phyloP scores from a whole-genome alignment of 345 rosid species.

The Sisymbrium altissimum region DNA sequence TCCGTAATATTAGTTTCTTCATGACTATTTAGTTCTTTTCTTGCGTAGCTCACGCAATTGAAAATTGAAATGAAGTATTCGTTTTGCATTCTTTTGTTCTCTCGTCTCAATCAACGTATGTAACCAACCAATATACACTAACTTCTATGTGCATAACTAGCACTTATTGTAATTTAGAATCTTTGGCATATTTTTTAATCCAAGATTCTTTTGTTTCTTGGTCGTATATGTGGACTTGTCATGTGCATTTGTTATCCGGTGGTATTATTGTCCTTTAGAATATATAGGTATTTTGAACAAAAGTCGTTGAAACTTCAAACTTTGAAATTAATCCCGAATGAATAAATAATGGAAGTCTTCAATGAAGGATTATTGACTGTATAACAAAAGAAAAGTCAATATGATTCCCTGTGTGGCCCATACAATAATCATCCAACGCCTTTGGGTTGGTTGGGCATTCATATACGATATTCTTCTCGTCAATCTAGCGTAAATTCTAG shows the following conservation, averaged over 20 bases:
- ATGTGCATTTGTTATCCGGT: not conserved
- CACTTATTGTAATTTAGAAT: not conserved
- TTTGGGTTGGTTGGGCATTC: not conserved
- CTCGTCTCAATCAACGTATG: not conserved
- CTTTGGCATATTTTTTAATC: not conserved
- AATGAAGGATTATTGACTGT: not conserved
- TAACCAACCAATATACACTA: not conserved
- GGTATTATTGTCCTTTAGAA: not conserved
- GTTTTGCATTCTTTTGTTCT: not conserved
- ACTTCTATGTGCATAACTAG: not conserved
- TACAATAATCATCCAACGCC: not conserved
- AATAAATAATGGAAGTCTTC: not conserved
- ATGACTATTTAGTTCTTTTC: not conserved
- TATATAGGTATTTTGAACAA: not conserved
- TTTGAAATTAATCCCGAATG: not conserved
- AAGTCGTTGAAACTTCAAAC: constrained; percentile 7
- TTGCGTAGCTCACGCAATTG: not conserved
- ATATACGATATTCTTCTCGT: not conserved
- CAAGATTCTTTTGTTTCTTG: not conserved
- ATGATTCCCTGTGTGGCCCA: constrained; percentile 2
- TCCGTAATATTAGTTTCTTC: no score
- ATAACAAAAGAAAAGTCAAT: not conserved
- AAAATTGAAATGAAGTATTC: not conserved
- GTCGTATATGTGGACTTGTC: not conserved
- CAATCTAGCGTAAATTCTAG: not conserved